Evolutionary conservation across 352 stramenopile species (phyloP).

Genomic region (Globisporangium carolinianum): DNA sequence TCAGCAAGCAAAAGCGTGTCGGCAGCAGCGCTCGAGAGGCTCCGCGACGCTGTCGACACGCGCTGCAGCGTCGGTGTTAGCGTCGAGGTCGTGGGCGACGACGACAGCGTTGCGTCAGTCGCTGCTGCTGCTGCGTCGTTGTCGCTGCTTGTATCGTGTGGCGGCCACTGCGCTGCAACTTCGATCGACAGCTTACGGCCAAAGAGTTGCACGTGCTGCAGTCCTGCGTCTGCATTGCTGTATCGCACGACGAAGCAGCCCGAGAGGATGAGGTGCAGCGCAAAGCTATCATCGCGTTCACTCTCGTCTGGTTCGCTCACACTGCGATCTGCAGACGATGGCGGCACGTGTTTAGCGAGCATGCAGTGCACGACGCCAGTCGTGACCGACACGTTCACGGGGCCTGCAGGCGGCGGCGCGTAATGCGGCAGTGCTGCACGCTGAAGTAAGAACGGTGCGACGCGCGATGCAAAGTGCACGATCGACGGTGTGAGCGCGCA

Average conservation of each 20-base stretch:
- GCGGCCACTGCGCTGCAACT: constrained; percentile 49
- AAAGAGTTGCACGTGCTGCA: constrained; percentile 52
- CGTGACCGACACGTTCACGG: constrained; percentile 51
- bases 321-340: background rate
- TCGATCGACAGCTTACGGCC: constrained; percentile 68
- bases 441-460: constrained; percentile 41
- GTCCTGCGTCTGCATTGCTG: constrained; percentile 28
- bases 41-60: background rate
- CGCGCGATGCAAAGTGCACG: constrained; percentile 34
- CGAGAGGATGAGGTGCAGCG: constrained; percentile 48
- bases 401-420: constrained; percentile 15
- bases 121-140: background rate
- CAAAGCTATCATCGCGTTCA: background rate
- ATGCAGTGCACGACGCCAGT: constrained; percentile 56
- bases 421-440: constrained; percentile 31
- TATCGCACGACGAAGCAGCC: constrained; percentile 56
- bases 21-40: background rate
- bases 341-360: constrained; percentile 34
- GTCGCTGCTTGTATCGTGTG: constrained; percentile 8
- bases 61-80: background rate
- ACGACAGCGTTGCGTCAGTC: constrained; percentile 13
- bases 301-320: background rate
- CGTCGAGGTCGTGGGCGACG: constrained; percentile 15
- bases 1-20: constrained; percentile 9
- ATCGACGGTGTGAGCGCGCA: constrained; percentile 48